Evolutionary conservation across 805 yeast genomes (phyloP).

Genomic region (Blastobotrys chiropterorum): DNA sequence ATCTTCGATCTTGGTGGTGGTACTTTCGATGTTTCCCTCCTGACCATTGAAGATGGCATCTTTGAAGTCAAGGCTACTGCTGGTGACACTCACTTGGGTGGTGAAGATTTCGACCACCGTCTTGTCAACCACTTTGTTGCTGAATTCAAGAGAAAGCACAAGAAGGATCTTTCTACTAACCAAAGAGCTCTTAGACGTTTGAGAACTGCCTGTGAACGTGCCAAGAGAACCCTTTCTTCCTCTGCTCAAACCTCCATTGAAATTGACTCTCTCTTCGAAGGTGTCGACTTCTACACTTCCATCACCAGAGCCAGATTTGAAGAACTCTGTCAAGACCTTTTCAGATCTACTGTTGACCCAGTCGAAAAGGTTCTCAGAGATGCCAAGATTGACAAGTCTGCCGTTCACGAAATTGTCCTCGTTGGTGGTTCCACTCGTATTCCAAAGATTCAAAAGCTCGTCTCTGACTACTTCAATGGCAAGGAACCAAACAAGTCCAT

Average conservation of each 20-base stretch:
- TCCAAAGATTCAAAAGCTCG: slow-evolving; percentile 93
- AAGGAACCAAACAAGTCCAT: slow-evolving; percentile 95
- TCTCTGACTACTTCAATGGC: slow-evolving; percentile 94
- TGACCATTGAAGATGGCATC: slow-evolving; percentile 92
- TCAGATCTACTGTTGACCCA: slow-evolving; percentile 91
- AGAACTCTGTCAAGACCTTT: slow-evolving; percentile 88
- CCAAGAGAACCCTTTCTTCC: slow-evolving; percentile 96
- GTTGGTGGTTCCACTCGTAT: slow-evolving; percentile 99
- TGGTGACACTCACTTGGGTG: slow-evolving; percentile 91
- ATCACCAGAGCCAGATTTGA: slow-evolving; percentile 97
- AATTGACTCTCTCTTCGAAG: slow-evolving; percentile 91
- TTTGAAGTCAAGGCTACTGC: slow-evolving; percentile 96
- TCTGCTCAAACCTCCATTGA: slow-evolving; percentile 93
- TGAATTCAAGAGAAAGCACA: slow-evolving; percentile 97
- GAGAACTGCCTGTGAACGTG: slow-evolving; percentile 98
- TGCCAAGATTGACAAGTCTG: slow-evolving; percentile 82
- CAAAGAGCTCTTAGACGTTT: slow-evolving; percentile 98
- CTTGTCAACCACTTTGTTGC: slow-evolving; percentile 87
- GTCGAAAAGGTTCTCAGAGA: slow-evolving; percentile 93
- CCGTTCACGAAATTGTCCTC: slow-evolving; percentile 84
- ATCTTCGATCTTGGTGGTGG: slow-evolving; percentile 98
- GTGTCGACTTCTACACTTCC: slow-evolving; percentile 93
- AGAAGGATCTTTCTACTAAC: slow-evolving; percentile 86
- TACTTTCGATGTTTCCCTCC: slow-evolving; percentile 93
- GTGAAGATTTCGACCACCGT: slow-evolving; percentile 98